Evolutionary conservation across 371 early-diverging fungal species (phyloP).

Genomic region (Rhizopus delemar): DNA sequence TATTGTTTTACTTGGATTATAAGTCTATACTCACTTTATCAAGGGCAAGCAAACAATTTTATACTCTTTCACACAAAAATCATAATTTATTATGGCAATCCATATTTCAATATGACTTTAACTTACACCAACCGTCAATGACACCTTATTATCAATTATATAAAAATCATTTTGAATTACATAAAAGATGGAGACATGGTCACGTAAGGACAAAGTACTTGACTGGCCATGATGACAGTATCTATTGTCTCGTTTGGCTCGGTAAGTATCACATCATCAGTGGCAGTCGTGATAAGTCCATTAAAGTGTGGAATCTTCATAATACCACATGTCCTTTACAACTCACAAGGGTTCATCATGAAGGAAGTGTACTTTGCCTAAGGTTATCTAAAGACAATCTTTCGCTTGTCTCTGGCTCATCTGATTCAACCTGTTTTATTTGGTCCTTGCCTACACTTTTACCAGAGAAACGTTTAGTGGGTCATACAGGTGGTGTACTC

Average conservation of each 20-base stretch:
- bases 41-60: conserved; percentile 19
- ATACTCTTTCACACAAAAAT: conserved; percentile 10
- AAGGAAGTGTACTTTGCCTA: conserved; percentile 84
- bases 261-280: conserved; percentile 73
- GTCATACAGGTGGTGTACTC: conserved; percentile 75
- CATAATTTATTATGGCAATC: conserved; percentile 25
- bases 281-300: conserved; percentile 88
- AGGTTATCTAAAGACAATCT: conserved; percentile 63
- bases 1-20: conserved; percentile 16
- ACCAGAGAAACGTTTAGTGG: conserved; percentile 31
- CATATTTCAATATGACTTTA: conserved; percentile 20
- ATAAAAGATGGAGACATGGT: conserved; percentile 24
- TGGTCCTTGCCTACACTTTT: conserved; percentile 70
- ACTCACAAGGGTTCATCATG: conserved; percentile 76
- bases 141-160: conserved; percentile 22
- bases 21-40: conserved; percentile 13
- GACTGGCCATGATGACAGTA: conserved; percentile 82
- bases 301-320: conserved; percentile 76
- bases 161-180: conserved; percentile 19
- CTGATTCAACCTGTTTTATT: conserved; percentile 82
- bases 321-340: conserved; percentile 26
- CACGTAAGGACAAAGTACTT: conserved; percentile 29
- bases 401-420: conserved; percentile 85
- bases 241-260: conserved; percentile 82
- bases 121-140: background rate